Evolutionary conservation across 805 yeast genomes (phyloP), one percentile per base, ranked within the genome.

Genomic region (Ogataea methanolica): DNA sequence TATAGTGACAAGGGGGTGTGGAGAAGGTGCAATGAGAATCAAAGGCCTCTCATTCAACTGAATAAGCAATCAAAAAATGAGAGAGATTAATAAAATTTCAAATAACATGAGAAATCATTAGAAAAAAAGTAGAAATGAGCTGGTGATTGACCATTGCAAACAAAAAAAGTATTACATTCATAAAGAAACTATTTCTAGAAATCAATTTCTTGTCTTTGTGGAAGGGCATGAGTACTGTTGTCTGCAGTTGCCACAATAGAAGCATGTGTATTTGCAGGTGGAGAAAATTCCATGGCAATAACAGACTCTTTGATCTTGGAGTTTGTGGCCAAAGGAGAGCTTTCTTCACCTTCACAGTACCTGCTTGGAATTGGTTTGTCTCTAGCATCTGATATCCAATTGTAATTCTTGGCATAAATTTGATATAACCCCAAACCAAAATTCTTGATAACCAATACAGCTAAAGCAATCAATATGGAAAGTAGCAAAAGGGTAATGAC

Each of bases 401-500:
- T 49, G 37, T 54, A 54, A 33, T 54, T 52, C 16, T 34, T 40
- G 2, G 52, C 49, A 33, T 54, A 54, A 2, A 54, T 41, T 22
- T 43, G 14, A 36, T 48, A 49, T 2, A 54, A 34, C 33, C 58
- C 54, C 8, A 43, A 14, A 21, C 49, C 50, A 40, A 50, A 52
- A 26, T 52, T 52, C 19, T 42, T 23, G 9, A 54, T 49, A 8
- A 52, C 54, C 22, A 43, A 41, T 3, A 53, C 9, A 1, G 52
- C 43, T 12, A 47, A 33, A 1, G 42, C 5, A 23, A 71, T 56
- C 2, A 72, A 62, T 5, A 55, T 41, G 2, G 65, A 4, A 23
- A 72, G 51, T 15, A 73, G 58, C 1, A 66, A 49, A 14, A 67
- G 49, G 1, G 75, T 67, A 21, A 72, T 60, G 7, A 66, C 66